phyloP scores from a whole-genome alignment of 1,139 yeast genomes.

The Arxiozyma heterogenica region DNA sequence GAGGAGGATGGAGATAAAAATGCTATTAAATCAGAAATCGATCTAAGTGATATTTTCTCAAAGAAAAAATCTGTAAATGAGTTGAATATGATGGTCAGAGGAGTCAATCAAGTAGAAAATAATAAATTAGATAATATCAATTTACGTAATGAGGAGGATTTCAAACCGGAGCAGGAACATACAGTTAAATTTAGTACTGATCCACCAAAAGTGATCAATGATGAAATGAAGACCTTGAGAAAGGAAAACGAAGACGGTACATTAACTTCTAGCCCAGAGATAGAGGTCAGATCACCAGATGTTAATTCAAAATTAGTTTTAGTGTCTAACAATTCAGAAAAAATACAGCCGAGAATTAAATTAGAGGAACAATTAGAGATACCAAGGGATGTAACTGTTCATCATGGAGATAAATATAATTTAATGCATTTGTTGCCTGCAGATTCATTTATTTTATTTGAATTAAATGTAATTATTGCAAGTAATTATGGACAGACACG shows the following conservation, averaged over 20 bases:
- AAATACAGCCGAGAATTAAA: neutral
- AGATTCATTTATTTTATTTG: slow-evolving; percentile 14
- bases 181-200: slow-evolving; percentile 23
- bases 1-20: slow-evolving; percentile 23
- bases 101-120: neutral
- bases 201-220: slow-evolving; percentile 18
- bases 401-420: neutral
- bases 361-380: neutral
- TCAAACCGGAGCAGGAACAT: slow-evolving; percentile 10
- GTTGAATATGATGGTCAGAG: neutral
- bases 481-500: slow-evolving; percentile 1
- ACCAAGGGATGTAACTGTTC: neutral
- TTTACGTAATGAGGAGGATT: neutral
- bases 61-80: neutral
- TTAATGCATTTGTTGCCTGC: slow-evolving; percentile 6
- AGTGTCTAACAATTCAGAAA: neutral
- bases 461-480: slow-evolving; percentile 6
- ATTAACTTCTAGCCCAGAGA: neutral
- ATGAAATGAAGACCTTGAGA: neutral
- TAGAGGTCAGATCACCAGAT: neutral
- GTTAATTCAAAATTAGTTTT: neutral
- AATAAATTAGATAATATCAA: neutral
- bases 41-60: slow-evolving; percentile 20
- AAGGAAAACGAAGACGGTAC: neutral
- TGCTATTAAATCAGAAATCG: slow-evolving; percentile 24